phyloP scores from a whole-genome alignment of 2,329 filamentous ascomycete genomes.

The Fusarium incarnatum region DNA sequence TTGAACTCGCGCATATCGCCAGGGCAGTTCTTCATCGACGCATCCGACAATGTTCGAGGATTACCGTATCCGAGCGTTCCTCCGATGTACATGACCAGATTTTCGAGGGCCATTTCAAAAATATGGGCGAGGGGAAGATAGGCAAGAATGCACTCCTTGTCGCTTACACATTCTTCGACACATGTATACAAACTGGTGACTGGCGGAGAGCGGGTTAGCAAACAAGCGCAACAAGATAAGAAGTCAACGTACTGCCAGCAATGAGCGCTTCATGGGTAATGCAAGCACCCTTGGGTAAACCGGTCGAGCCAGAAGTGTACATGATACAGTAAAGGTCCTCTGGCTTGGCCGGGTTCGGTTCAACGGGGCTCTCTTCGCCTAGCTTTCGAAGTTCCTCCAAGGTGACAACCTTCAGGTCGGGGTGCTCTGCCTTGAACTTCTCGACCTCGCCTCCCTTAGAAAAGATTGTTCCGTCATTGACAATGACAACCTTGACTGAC shows the following conservation, averaged over 20 bases:
- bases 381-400: slow-evolving; percentile 67
- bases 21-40: slow-evolving; percentile 86
- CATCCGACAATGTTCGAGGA: slow-evolving; percentile 87
- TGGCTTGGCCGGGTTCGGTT: slow-evolving; percentile 76
- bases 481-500: slow-evolving; percentile 69
- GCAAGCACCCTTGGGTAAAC: slow-evolving; percentile 87
- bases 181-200: slow-evolving; percentile 84
- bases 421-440: slow-evolving; percentile 66
- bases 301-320: slow-evolving; percentile 91
- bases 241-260: slow-evolving; percentile 68
- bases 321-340: slow-evolving; percentile 86
- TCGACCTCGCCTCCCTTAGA: slow-evolving; percentile 64
- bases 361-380: slow-evolving; percentile 75
- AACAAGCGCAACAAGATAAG: slow-evolving; percentile 3
- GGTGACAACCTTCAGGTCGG: slow-evolving; percentile 64
- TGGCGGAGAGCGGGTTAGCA: slow-evolving; percentile 39
- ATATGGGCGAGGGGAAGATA: slow-evolving; percentile 97
- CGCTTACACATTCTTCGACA: slow-evolving; percentile 81
- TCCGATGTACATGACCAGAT: slow-evolving; percentile 87
- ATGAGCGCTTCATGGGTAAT: slow-evolving; percentile 84
- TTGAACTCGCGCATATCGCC: slow-evolving; percentile 94
- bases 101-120: slow-evolving; percentile 96
- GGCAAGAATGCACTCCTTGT: slow-evolving; percentile 83
- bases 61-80: slow-evolving; percentile 94
- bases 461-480: slow-evolving; percentile 70